Percentiles rank a stretch among this genome's conserved stretches.
phyloP scores from a whole-genome alignment of 2,329 filamentous ascomycete genomes.

The Ophiostoma angusticollis region DNA sequence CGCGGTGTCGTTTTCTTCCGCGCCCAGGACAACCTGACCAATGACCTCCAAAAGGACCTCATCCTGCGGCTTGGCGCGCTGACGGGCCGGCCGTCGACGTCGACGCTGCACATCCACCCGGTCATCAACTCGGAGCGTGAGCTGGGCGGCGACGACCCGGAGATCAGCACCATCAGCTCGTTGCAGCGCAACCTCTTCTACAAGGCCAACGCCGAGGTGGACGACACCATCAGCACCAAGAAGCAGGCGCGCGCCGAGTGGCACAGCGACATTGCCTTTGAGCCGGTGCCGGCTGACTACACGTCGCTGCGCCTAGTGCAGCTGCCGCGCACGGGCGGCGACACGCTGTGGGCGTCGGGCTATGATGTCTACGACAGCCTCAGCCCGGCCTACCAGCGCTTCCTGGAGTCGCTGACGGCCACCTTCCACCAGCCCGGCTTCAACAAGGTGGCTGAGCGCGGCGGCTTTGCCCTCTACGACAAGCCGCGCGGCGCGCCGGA shows the following conservation, averaged over 20 bases:
- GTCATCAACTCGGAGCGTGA: constrained; percentile 41
- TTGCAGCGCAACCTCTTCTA: constrained; percentile 28
- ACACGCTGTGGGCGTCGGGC: constrained; percentile 32
- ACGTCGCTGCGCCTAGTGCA: constrained; percentile 34
- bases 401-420: constrained; percentile 46
- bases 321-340: constrained; percentile 15
- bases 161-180: constrained; percentile 49
- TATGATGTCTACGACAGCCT: constrained; percentile 37
- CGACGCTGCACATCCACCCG: constrained; percentile 48
- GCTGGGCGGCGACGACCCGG: constrained; percentile 35
- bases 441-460: constrained; percentile 30
- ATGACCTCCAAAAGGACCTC: constrained; percentile 47
- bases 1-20: constrained; percentile 55
- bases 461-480: constrained; percentile 33
- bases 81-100: constrained; percentile 43
- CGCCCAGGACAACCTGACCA: constrained; percentile 41
- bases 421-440: constrained; percentile 39
- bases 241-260: constrained; percentile 24
- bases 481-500: constrained; percentile 34
- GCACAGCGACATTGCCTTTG: constrained; percentile 37
- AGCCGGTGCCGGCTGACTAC: constrained; percentile 39
- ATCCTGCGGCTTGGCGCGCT: constrained; percentile 46
- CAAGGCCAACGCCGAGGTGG: neutral
- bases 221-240: constrained; percentile 16
- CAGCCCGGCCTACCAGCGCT: constrained; percentile 34